phyloP scores from a whole-genome alignment of 179 eudicot genomes.

The Nepenthes alata region DNA sequence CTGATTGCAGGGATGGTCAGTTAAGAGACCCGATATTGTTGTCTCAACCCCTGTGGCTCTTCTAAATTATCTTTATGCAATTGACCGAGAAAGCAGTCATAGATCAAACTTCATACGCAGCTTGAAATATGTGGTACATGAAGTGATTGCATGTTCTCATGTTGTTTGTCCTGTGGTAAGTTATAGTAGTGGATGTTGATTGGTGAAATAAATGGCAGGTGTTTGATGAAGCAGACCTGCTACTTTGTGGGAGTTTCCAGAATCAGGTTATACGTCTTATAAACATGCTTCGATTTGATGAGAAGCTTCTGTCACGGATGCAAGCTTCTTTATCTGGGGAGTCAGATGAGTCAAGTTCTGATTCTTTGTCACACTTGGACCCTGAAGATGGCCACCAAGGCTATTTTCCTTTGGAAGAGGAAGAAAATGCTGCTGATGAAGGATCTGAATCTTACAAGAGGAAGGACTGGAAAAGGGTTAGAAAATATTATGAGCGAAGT shows the following conservation, averaged over 20 bases:
- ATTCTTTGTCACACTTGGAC: constrained; percentile 20
- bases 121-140: constrained; percentile 68
- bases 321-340: constrained; percentile 19
- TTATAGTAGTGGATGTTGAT: not conserved
- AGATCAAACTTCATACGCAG: constrained; percentile 52
- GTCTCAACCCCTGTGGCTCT: constrained; percentile 91
- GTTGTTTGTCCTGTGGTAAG: not conserved
- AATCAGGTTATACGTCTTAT: constrained; percentile 86
- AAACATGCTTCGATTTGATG: constrained; percentile 89
- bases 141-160: not conserved
- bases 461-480: constrained; percentile 72
- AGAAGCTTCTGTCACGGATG: constrained; percentile 57
- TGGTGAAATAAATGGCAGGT: constrained; percentile 36
- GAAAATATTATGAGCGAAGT: constrained; percentile 60
- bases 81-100: constrained; percentile 54
- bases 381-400: constrained; percentile 17
- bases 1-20: constrained; percentile 75
- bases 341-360: constrained; percentile 15
- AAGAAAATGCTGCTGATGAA: constrained; percentile 12
- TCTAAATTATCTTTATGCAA: constrained; percentile 65
- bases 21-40: constrained; percentile 60
- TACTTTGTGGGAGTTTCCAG: constrained; percentile 91
- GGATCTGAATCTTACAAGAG: constrained; percentile 18
- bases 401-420: constrained; percentile 1
- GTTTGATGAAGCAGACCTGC: constrained; percentile 93